Base-by-base conservation (phyloP, 345 rosid genomes). In the Alliaria petiolata region DNA sequence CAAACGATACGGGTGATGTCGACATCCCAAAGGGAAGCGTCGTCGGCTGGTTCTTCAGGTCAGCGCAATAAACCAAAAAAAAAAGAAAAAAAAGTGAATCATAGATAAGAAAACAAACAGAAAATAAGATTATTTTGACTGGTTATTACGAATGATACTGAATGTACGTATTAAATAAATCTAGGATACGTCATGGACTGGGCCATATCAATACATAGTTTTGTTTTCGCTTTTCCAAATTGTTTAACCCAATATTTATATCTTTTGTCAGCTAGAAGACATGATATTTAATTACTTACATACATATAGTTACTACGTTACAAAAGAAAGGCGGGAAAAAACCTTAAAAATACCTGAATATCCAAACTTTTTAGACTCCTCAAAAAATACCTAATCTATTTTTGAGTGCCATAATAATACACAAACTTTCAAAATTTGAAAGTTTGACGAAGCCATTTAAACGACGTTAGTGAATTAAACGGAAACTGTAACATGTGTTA, bases 1-100 rank as follows among this genome's bases (percentile, higher is more conserved):
- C 63, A 46, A 58, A 57, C 19, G 40, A 47, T 70, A 47, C 31
- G 44, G n/a, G n/a, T n/a, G n/a, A 45, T 57, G 47, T 46, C 47
- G 12, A 31, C 14, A 61, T 40, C 14, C 26, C 5, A 31, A 6
- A 13, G 54, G 36, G 19, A 42, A 20, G 36, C 9, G 54, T 51
- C 28, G 44, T 31, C 52, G 19, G 17, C 34, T 50, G 3, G 17
- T 40, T 50, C 15, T 40, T 5, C 12, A 17, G 15, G 68, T 60
- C 62, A 62, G 22, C 17, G 44, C 35, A 40, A 40, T 51, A 15
- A 12, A 31, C 39, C n/a, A n/a, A n/a, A n/a, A 49, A 16, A 7
- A 46, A 12, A 12, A 8, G 17, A 17, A 19, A 26, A 17, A 50
- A 25, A 50, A 25, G 33, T 25, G 38, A 30, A 30, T n/a, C 35